Conservation (phyloP, 164 flowering plant genomes). For the Sextonia rubra region DNA sequence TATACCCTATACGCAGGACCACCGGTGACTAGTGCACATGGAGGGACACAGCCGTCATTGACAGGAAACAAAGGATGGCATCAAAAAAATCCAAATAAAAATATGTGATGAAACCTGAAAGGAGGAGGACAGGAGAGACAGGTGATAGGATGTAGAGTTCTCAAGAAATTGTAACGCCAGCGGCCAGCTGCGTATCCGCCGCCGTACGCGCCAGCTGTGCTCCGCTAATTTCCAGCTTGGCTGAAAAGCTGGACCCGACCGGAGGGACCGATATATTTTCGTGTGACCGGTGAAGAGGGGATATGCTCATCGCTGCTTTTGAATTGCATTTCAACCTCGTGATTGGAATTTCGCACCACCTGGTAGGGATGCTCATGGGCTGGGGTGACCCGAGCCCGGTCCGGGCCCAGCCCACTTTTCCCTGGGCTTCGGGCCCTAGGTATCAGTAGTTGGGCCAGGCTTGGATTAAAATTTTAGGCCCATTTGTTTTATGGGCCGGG, state of each 20-base stretch:
- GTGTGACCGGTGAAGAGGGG: conserved; percentile 8
- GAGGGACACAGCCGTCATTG: background rate
- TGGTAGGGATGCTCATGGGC: too few species aligned
- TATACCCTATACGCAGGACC: too few species aligned
- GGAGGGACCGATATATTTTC: background rate
- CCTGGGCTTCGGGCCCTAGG: too few species aligned
- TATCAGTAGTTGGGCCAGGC: too few species aligned
- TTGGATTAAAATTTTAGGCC: too few species aligned
- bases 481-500: too few species aligned
- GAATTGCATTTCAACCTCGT: too few species aligned
- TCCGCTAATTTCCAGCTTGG: conserved; percentile 53
- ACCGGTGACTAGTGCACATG: too few species aligned
- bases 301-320: background rate
- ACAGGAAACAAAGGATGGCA: background rate
- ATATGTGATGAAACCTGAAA: background rate
- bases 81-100: background rate
- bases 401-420: too few species aligned
- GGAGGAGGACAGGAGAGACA: background rate
- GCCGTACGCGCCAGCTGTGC: conserved; percentile 52
- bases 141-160: conserved; percentile 3
- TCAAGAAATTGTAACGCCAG: conserved; percentile 40
- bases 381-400: too few species aligned
- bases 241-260: conserved; percentile 15
- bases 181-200: conserved; percentile 48
- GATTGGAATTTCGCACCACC: too few species aligned